Base-by-base conservation (phyloP, 371 early-diverging fungal genomes). In the Phascolomyces articulosus region DNA sequence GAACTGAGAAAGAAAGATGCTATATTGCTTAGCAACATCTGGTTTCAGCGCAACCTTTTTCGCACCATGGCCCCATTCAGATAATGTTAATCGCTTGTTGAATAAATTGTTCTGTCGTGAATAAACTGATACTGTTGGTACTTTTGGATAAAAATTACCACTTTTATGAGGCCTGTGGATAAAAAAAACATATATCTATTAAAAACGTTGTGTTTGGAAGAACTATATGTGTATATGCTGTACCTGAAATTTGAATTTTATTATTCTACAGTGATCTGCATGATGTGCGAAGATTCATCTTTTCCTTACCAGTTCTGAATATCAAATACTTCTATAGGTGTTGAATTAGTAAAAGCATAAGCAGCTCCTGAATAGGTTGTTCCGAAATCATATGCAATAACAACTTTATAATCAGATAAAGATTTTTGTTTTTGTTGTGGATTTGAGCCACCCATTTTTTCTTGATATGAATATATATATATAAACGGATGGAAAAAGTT, bases 131-230 rank as follows among this genome's bases (percentile, higher is more conserved):
- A n/a, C n/a, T n/a, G n/a, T n/a, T n/a, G n/a, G n/a, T n/a, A n/a
- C n/a, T 63, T 85, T 85, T 10, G 87, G 85, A 47, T 75, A 82
- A 51, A 77, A 84, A 53, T 75, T 73, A 47, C 78, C 77, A n/a
- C 70, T 75, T 62, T 81, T 82, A 10, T 78, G 74, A 13, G 87
- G 85, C 87, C 86, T 86, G 38, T 10, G n/a, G n/a, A n/a, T n/a
- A n/a, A n/a, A 9, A 7, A 11, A 9, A 40, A 9, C 15, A 40
- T 9, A 9, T 9, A 40, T 9, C 18, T 20, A 47, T 47, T 4
- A 38, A 13, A 38, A 38, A 9, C n/a, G n/a, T 6, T 13, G 38
- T 38, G 6, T 38, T 6, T 13, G 38, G n/a, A n/a, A n/a, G n/a
- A n/a, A n/a, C n/a, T n/a, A n/a, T n/a, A n/a, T n/a, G n/a, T n/a